A percentile compares a stretch with the other conserved stretches of the same genome.
Evolutionary conservation across 352 stramenopile genomes (phyloP).

Genomic region (Globisporangium solare): DNA sequence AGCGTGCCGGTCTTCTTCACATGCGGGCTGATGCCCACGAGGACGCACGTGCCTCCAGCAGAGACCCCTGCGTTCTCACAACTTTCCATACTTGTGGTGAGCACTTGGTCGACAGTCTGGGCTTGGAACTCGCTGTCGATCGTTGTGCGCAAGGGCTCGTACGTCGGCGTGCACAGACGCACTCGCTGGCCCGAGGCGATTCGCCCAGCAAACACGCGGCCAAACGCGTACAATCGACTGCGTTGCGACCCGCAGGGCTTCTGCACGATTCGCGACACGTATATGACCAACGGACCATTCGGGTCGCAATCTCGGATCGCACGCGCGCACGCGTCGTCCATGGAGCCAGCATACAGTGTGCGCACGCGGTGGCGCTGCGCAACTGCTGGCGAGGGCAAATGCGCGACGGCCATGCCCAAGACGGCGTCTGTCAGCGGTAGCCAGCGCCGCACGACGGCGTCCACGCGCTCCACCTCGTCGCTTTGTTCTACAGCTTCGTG

Average conservation of each 20-base stretch:
- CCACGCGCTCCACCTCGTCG: slow-evolving; percentile 94
- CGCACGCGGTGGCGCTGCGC: slow-evolving; percentile 98
- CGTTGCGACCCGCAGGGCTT: slow-evolving; percentile 89
- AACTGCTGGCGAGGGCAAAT: slow-evolving; percentile 95
- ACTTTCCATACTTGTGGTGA: slow-evolving; percentile 82
- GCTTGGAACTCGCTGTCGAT: no score
- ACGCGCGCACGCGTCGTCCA: slow-evolving; percentile 96
- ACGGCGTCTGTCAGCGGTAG: slow-evolving; percentile 97
- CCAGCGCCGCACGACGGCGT: slow-evolving; percentile 99
- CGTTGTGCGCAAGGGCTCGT: slow-evolving; percentile 97
- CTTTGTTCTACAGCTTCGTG: slow-evolving; percentile 92
- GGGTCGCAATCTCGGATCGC: slow-evolving; percentile 98
- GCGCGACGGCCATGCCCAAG: slow-evolving; percentile 99
- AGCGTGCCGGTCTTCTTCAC: slow-evolving; percentile 99
- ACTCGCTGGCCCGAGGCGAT: slow-evolving; percentile 99
- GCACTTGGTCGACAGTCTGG: no score
- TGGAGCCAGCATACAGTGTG: slow-evolving; percentile 97
- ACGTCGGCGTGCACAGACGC: slow-evolving; percentile 99
- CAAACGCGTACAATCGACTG: slow-evolving; percentile 99
- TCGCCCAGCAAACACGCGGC: slow-evolving; percentile 99
- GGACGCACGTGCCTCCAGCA: slow-evolving; percentile 98
- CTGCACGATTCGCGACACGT: slow-evolving; percentile 99
- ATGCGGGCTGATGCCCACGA: slow-evolving; percentile 99
- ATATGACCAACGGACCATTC: slow-evolving; percentile 98
- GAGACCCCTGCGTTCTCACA: slow-evolving; percentile 97